phyloP scores from a whole-genome alignment of 306 rosid species.

The Chamaecrista fasciculata region DNA sequence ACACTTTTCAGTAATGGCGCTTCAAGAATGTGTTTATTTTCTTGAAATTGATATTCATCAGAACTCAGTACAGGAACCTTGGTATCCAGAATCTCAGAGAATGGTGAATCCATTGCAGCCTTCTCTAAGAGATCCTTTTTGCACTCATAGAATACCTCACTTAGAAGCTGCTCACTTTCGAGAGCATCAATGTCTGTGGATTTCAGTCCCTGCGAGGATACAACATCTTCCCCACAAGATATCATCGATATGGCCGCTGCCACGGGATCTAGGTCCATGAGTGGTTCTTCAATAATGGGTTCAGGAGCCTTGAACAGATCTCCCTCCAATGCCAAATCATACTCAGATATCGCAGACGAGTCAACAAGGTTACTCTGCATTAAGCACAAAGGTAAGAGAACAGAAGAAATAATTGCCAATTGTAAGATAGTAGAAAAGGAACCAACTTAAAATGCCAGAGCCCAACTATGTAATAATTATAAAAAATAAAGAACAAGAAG shows the following conservation, averaged over 20 bases:
- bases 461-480: neutral
- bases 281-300: constrained; percentile 68
- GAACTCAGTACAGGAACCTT: constrained; percentile 48
- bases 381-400: constrained; percentile 1
- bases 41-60: constrained; percentile 57
- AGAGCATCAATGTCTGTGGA: constrained; percentile 71
- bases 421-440: neutral
- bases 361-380: constrained; percentile 61
- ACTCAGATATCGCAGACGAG: constrained; percentile 64
- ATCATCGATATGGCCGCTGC: constrained; percentile 74
- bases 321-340: constrained; percentile 87
- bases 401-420: constrained; percentile 1
- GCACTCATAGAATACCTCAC: constrained; percentile 76
- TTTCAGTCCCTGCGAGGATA: constrained; percentile 60
- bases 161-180: constrained; percentile 79
- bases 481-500: neutral
- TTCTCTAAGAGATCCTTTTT: constrained; percentile 72
- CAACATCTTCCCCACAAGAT: constrained; percentile 67
- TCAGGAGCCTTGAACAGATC: constrained; percentile 97
- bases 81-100: constrained; percentile 63
- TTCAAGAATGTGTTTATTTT: constrained; percentile 52
- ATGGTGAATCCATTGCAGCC: constrained; percentile 55
- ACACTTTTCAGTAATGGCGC: constrained; percentile 55
- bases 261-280: constrained; percentile 59
- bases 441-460: neutral